Evolutionary conservation across 129 eudicot genomes (phyloP).

Genomic region (Lactuca sativa): DNA sequence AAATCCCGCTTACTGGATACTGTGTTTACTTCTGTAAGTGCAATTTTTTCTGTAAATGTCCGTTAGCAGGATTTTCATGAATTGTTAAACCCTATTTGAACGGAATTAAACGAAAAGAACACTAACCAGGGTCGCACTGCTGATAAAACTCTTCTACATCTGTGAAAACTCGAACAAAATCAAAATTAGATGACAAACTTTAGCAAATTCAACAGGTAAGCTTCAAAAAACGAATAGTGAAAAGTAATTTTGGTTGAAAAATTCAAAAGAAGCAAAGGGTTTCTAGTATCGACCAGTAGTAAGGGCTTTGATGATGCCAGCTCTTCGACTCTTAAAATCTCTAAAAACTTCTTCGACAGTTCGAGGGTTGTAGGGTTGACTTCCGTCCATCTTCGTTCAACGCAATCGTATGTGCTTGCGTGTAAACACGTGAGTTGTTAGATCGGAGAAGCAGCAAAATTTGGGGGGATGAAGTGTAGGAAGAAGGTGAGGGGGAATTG

Average conservation of each 20-base stretch:
- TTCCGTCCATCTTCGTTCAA: conserved; percentile 55
- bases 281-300: conserved; percentile 42
- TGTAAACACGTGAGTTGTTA: neutral
- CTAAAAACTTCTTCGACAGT: conserved; percentile 76
- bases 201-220: conserved; percentile 5
- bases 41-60: neutral
- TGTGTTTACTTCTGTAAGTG: neutral
- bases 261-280: neutral
- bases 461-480: conserved; percentile 17
- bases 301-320: conserved; percentile 76
- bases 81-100: conserved; percentile 15
- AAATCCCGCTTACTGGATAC: neutral
- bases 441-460: conserved; percentile 27
- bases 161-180: conserved; percentile 31
- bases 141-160: conserved; percentile 62
- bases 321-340: conserved; percentile 72
- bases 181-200: neutral
- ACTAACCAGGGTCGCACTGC: conserved; percentile 70
- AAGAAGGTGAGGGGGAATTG: conserved; percentile 12
- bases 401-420: conserved; percentile 13
- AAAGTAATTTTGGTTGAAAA: neutral
- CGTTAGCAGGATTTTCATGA: neutral
- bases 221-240: neutral
- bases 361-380: conserved; percentile 64
- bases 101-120: neutral